These are phyloP conservation scores for Rutstroemia sp. DNA, from an alignment of 2,329 filamentous ascomycete species.

Conservation along the genomic window DNA sequence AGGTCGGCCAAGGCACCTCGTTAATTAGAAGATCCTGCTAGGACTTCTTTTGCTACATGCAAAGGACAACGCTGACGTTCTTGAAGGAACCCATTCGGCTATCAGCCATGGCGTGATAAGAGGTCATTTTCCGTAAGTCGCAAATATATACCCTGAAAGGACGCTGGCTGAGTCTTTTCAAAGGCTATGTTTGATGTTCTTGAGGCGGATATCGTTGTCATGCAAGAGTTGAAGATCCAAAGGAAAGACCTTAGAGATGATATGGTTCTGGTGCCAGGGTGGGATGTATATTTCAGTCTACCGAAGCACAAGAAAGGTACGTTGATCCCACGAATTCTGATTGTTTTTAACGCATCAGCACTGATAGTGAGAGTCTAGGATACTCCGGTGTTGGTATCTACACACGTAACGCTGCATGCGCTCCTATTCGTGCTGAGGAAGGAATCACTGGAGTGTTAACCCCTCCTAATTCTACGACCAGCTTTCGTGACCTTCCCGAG, in stretches of 20 bases:
- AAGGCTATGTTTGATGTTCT: slow-evolving; percentile 91
- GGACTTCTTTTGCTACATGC: neutral
- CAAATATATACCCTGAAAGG: neutral
- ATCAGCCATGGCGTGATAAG: slow-evolving; percentile 72
- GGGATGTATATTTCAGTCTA: slow-evolving; percentile 94
- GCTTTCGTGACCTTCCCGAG: slow-evolving; percentile 67
- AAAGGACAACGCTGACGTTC: neutral
- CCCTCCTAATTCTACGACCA: slow-evolving; percentile 60
- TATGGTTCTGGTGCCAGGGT: slow-evolving; percentile 90
- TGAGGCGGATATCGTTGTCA: slow-evolving; percentile 85
- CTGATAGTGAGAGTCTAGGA: slow-evolving; percentile 43
- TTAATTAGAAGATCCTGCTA: neutral
- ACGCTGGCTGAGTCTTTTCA: neutral
- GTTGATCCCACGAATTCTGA: neutral
- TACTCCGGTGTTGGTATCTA: slow-evolving; percentile 96
- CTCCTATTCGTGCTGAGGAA: slow-evolving; percentile 85
- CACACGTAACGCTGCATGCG: slow-evolving; percentile 78
- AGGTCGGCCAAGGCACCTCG: slow-evolving; percentile 39
- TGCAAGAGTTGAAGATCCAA: slow-evolving; percentile 96
- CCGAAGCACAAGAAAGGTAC: slow-evolving; percentile 88
- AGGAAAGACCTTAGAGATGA: slow-evolving; percentile 86
- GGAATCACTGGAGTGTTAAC: slow-evolving; percentile 79
- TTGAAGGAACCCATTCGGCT: slow-evolving; percentile 70
- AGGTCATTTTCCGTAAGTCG: slow-evolving; percentile 56
- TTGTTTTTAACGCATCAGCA: neutral